Conservation (phyloP, 2,329 filamentous ascomycete genomes). For the Microsporum ferrugineum region DNA sequence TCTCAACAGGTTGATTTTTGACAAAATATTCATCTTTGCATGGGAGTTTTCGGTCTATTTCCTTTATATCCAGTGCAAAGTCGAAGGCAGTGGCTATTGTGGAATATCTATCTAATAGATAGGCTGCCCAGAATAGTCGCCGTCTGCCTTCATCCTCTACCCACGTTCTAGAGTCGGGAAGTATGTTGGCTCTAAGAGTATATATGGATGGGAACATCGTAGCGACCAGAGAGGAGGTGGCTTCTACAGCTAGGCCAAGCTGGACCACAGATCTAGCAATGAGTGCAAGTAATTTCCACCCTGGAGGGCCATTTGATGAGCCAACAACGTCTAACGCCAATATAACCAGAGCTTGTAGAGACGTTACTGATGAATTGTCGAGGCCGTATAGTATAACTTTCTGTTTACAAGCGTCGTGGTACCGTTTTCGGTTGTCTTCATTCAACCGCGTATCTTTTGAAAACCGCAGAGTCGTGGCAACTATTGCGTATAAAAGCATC, state of each 20-base stretch:
- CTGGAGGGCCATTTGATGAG: constrained; percentile 77
- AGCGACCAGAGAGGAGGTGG: constrained; percentile 64
- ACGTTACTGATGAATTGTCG: constrained; percentile 80
- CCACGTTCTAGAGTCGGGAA: constrained; percentile 73
- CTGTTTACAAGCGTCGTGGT: constrained; percentile 71
- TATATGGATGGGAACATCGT: constrained; percentile 78
- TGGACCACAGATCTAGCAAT: constrained; percentile 85
- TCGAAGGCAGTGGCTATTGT: constrained; percentile 87
- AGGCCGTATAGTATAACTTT: constrained; percentile 78
- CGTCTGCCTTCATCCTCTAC: constrained; percentile 81
- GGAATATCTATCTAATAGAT: constrained; percentile 77
- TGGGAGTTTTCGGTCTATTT: constrained; percentile 76
- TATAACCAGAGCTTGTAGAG: constrained; percentile 77
- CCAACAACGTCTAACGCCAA: constrained; percentile 75
- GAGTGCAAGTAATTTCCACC: constrained; percentile 82
- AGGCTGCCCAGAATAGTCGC: constrained; percentile 88
- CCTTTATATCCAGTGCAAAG: constrained; percentile 76
- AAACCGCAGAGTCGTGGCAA: constrained; percentile 76
- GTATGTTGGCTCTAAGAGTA: constrained; percentile 70
- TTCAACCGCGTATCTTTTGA: constrained; percentile 66
- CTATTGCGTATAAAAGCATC: constrained; percentile 75
- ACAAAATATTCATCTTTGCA: constrained; percentile 80
- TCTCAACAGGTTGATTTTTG: constrained; percentile 73
- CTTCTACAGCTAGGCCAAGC: constrained; percentile 72
- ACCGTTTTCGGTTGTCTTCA: constrained; percentile 59